Base-by-base conservation (phyloP, 345 rosid genomes). In the Moricandia arvensis region DNA sequence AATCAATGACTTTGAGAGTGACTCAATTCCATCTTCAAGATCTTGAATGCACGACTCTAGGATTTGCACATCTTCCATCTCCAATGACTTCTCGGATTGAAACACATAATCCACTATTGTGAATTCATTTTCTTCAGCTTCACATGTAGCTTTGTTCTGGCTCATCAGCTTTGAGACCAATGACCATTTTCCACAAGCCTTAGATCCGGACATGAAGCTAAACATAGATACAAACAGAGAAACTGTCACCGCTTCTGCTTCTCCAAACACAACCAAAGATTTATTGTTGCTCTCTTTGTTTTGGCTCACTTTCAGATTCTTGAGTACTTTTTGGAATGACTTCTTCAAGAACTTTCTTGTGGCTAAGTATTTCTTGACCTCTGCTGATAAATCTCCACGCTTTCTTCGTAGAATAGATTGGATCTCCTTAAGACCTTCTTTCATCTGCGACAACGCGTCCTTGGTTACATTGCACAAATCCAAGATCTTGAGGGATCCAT, bases 11-110 rank as follows among this genome's bases (percentile, higher is more conserved):
- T 85, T 80, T 8, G 69, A 72, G 67, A 86, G 81, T 73, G 64
- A 47, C 37, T 87, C 80, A 7, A 82, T 63, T 59, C 82, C 89
- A 41, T 74, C 80, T 82, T 84, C 85, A 24, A 89, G 79, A 69
- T 88, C 81, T 84, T 84, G 21, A 89, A 45, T 45, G 17, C 53
- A 69, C 21, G 64, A 53, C 53, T 86, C 86, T 15, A 80, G 26
- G n/a, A 38, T 73, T 51, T 78, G 68, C 10, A 80, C 73, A 31
- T 75, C 58, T 8, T 68, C 80, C 12, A 68, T 3, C 18, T 82
- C 78, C 30, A 62, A 63, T 0, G 68, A 62, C 16, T 31, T 51
- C 5, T 78, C 54, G 33, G 74, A 24, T 57, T 57, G 16, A 29
- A 57, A 26, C 61, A 11, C 33, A 29, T 2, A 26, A 10, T 57